Percentiles rank a stretch among this genome's conserved stretches.
Conservation (phyloP, 768 basidiomycete species). For the Symmetrospora coprosmae region DNA sequence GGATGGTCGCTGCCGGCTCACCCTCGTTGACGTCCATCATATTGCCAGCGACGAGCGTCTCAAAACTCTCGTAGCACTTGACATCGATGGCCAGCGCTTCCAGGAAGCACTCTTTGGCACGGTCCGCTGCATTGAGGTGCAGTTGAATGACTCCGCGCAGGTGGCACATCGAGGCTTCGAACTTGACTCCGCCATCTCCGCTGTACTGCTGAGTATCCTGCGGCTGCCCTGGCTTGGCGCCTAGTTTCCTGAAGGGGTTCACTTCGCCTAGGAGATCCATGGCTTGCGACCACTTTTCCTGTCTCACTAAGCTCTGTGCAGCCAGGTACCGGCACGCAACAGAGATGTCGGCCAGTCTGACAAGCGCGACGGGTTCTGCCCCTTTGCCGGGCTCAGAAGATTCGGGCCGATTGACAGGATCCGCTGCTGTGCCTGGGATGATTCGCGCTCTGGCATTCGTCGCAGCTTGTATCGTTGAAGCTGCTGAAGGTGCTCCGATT, state of each 20-base stretch:
- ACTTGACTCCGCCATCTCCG: conserved; percentile 90
- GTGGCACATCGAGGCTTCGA: conserved; percentile 95
- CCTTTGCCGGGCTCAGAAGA: no score
- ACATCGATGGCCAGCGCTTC: conserved; percentile 88
- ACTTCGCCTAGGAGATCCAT: conserved; percentile 83
- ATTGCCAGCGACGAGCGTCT: conserved; percentile 72
- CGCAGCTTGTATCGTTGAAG: no score
- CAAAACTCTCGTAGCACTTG: conserved; percentile 92
- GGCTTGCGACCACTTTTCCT: conserved; percentile 83
- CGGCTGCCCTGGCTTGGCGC: no score
- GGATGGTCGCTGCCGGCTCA: conserved; percentile 33
- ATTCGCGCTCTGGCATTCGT: no score
- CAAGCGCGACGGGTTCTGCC: conserved; percentile 4
- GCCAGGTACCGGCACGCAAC: conserved; percentile 89
- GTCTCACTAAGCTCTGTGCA: conserved; percentile 82
- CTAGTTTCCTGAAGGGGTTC: conserved; percentile 44
- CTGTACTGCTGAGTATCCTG: no score
- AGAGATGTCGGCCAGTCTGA: conserved; percentile 30
- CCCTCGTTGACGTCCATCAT: conserved; percentile 97
- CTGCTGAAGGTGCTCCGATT: no score
- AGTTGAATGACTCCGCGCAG: conserved; percentile 85
- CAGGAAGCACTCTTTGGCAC: conserved; percentile 88
- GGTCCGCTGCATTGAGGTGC: conserved; percentile 74
- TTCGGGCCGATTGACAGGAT: no score
- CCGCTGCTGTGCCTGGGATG: no score